These are phyloP conservation scores for Amphicarpaea edgeworthii DNA, from an alignment of 306 rosid genomes.

Conservation along the genomic window DNA sequence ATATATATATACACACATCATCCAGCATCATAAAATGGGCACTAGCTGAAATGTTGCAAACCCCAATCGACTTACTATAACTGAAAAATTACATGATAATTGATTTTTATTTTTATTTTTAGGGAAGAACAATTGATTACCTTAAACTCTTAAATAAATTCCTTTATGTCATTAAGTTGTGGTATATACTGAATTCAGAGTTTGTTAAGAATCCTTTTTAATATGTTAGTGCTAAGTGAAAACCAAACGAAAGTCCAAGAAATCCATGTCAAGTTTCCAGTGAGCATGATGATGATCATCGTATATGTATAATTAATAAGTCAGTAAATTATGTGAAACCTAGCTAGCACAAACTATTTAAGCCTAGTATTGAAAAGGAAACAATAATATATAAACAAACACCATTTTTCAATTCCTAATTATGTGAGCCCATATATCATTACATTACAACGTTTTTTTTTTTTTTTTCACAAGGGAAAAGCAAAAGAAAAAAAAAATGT, in stretches of 20 bases:
- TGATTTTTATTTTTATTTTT: too few relatives aligned
- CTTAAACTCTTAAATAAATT: too few relatives aligned
- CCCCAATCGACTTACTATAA: too few relatives aligned
- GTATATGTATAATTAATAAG: neutral
- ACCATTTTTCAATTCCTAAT: slow-evolving; percentile 35
- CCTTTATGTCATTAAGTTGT: neutral
- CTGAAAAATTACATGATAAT: too few relatives aligned
- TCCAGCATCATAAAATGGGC: slow-evolving; percentile 66
- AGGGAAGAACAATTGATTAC: too few relatives aligned
- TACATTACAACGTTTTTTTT: slow-evolving; percentile 37
- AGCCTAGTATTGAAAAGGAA: slow-evolving; percentile 28
- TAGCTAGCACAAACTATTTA: neutral
- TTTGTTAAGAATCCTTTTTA: neutral
- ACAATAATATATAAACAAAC: neutral
- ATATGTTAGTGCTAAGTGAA: neutral
- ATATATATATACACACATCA: too few relatives aligned
- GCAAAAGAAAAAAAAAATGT: slow-evolving; percentile 5
- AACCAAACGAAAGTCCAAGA: neutral
- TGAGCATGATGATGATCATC: neutral
- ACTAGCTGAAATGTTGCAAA: slow-evolving; percentile 57
- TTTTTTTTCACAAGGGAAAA: slow-evolving; percentile 25
- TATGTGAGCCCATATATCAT: slow-evolving; percentile 17
- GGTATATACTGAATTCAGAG: neutral
- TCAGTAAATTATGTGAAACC: slow-evolving; percentile 14
- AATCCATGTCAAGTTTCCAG: neutral